Base-by-base conservation (phyloP, 768 basidiomycete species). In the Coprinellus aureogranulatus region DNA sequence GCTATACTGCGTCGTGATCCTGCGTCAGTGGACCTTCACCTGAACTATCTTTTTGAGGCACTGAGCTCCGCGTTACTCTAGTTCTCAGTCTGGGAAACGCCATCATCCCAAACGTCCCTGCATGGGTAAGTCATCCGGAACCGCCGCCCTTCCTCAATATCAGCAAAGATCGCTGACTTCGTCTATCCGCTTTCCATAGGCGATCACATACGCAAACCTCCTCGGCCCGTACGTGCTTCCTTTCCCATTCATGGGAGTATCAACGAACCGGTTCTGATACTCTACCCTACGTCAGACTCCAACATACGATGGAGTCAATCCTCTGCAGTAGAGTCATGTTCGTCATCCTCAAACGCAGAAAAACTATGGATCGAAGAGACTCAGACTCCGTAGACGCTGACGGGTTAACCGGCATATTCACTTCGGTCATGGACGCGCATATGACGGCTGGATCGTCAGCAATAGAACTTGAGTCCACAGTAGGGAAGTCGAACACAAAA, bases 321-420 rank as follows among this genome's bases (percentile, higher is more conserved):
- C 48, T 57, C 11, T 57, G 56, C 49, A 51, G n/a, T 41, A 4
- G 56, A 10, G 56, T 57, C 1, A 57, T 57, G 56, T 57, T 57
- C 30, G 41, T 57, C 18, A 52, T 57, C 49, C 56, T 57, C 26
- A 37, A 45, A 23, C 56, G 50, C 14, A 34, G 55, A 30, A 44
- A 44, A n/a, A 10, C 41, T 8, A 44, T 14, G 8, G 41, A 44
- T n/a, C 41, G 41, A 44, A 6, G 5, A 5, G 41, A 16, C 10
- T 10, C 41, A 5, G 8, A 34, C 14, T 14, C 34, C 8, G 34
- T 6, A 6, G 34, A 34, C 14, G 8, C 14, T 6, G 34, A 34
- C 6, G 34, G 34, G 14, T 34, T 14, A 14, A 6, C 14, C 6
- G 34, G 34, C 34, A 34, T 34, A 14, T 34, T 34, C 34, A 34